Percentiles rank a stretch among this genome's conserved stretches.
phyloP scores from a whole-genome alignment of 208 protist genomes.

The Leishmania guyanensis region DNA sequence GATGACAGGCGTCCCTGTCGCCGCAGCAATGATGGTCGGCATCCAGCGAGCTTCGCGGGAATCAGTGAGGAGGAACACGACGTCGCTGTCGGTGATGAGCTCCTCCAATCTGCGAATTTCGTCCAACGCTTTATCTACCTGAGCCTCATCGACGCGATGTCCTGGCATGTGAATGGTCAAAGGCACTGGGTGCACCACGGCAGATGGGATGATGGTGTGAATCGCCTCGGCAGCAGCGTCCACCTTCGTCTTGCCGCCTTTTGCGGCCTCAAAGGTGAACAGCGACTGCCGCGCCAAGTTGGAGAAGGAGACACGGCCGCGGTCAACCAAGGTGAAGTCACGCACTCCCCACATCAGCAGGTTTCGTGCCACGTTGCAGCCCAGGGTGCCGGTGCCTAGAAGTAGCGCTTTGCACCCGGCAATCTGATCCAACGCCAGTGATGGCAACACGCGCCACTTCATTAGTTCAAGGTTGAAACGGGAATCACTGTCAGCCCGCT shows the following conservation, averaged over 20 bases:
- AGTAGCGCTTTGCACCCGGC: conserved; percentile 92
- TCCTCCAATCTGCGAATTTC: conserved; percentile 68
- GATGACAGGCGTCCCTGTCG: conserved; percentile 90
- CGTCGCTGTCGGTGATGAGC: conserved; percentile 92
- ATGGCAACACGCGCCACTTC: conserved; percentile 97
- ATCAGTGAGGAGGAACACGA: conserved; percentile 98
- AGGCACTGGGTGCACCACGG: conserved; percentile 41
- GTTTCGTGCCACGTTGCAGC: conserved; percentile 97
- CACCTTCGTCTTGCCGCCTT: conserved; percentile 83
- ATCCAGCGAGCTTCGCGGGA: conserved; percentile 98
- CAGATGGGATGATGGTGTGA: conserved; percentile 88
- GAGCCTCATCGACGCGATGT: conserved; percentile 67
- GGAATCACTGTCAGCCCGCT: conserved; percentile 65
- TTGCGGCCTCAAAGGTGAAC: conserved; percentile 87
- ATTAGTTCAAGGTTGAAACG: conserved; percentile 97
- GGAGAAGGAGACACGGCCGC: conserved; percentile 94
- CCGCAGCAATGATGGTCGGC: conserved; percentile 92
- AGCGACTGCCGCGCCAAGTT: conserved; percentile 95
- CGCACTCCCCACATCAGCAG: conserved; percentile 97
- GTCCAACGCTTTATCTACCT: conserved; percentile 23
- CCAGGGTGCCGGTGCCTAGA: conserved; percentile 97
- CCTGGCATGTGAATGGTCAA: conserved; percentile 98
- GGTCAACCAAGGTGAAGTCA: conserved; percentile 96
- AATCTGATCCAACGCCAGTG: conserved; percentile 90
- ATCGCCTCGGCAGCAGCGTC: conserved; percentile 88